Base-by-base conservation (phyloP, 83 land plant genomes). In the Larix sibirica region DNA sequence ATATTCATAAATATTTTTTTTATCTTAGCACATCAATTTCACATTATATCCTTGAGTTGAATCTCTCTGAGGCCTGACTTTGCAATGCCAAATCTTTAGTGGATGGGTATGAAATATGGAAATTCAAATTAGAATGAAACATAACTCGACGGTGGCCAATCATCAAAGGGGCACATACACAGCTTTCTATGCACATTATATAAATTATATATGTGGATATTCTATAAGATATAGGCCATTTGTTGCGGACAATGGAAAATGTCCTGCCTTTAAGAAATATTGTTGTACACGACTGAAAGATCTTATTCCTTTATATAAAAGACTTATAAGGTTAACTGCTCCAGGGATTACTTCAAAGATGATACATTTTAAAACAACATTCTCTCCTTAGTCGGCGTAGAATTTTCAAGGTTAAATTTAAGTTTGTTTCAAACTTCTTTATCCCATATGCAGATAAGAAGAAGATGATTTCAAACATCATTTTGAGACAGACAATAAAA, bases 1-100 rank as follows among this genome's bases (percentile, higher is more conserved):
- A 81, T 85, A 84, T 91, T 91, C 76, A 77, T 77, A 42, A 58
- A 61, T 58, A 87, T 58, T 20, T 68, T 86, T 38, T 60, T 17
- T 50, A n/a, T n/a, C 64, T 79, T 13, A 88, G 7, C 14, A 66
- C 71, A 75, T 81, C 83, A 31, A 80, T 68, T 31, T 90, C 87
- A 7, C 36, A 64, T 54, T 84, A 71, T 54, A 66, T 8, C 26
- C 75, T 81, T 70, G 86, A 68, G 26, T 28, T 79, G 62, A 64
- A 80, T 62, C 83, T 42, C 56, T 71, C 69, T 71, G 82, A 66
- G 24, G n/a, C 10, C 23, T 20, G 24, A 10, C 81, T 61, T 36
- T 73, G 84, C 56, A 47, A 50, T 18, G 56, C 21, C 0, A 58
- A 40, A 79, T 54, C 36, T 20, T 80, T 82, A 14, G 50, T 16